Conservation (phyloP, 768 basidiomycete genomes). For the Fistulinella prunicolor region DNA sequence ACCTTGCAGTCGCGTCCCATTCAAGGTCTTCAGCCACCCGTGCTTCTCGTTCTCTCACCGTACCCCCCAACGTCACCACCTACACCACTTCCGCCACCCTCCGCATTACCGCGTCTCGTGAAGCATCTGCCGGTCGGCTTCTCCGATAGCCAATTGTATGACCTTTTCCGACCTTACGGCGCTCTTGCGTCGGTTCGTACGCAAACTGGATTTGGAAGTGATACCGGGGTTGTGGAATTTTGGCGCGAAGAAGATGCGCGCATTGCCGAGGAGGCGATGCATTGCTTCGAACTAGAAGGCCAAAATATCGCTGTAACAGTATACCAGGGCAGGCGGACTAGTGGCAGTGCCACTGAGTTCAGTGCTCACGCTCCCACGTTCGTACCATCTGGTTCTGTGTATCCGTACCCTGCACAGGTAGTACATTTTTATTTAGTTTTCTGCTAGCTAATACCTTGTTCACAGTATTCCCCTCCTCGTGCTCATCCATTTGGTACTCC, state of each 20-base stretch:
- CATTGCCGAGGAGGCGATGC: slow-evolving; percentile 75
- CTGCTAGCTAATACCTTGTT: slow-evolving; percentile 1
- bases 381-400: slow-evolving; percentile 66
- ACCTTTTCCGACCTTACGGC: slow-evolving; percentile 81
- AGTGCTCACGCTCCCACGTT: slow-evolving; percentile 73
- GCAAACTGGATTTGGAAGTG: slow-evolving; percentile 71
- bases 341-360: slow-evolving; percentile 60
- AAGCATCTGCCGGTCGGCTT: slow-evolving; percentile 75
- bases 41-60: slow-evolving; percentile 70
- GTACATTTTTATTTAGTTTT: slow-evolving; percentile 12
- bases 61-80: slow-evolving; percentile 80
- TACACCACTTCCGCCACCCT: slow-evolving; percentile 70
- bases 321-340: slow-evolving; percentile 62
- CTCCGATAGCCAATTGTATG: slow-evolving; percentile 74
- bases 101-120: slow-evolving; percentile 74
- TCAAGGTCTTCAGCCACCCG: slow-evolving; percentile 55
- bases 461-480: slow-evolving; percentile 69
- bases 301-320: slow-evolving; percentile 82
- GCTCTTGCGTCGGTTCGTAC: slow-evolving; percentile 76
- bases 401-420: slow-evolving; percentile 62
- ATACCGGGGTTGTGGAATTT: slow-evolving; percentile 79
- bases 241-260: slow-evolving; percentile 86
- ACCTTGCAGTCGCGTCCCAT: slow-evolving; percentile 76
- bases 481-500: slow-evolving; percentile 45
- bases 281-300: slow-evolving; percentile 79